phyloP scores from a whole-genome alignment of 2,329 filamentous ascomycete species.

The Hysterium pulicare region DNA sequence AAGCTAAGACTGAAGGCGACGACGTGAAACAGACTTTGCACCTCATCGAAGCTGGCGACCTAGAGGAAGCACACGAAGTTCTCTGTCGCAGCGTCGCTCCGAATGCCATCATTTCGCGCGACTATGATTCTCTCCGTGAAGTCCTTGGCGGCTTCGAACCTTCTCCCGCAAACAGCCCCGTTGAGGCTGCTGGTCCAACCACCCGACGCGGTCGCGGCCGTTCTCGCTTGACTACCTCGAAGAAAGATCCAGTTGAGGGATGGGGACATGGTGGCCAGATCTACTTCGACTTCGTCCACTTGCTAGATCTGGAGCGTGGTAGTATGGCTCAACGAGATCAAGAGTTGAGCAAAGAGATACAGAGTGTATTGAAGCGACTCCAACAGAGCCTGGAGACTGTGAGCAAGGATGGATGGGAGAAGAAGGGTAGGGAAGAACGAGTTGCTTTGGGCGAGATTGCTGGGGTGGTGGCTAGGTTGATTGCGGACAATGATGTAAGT shows the following conservation, averaged over 20 bases:
- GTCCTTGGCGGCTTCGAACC: constrained; percentile 67
- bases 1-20: constrained; percentile 69
- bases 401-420: constrained; percentile 38
- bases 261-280: constrained; percentile 81
- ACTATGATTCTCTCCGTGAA: constrained; percentile 66
- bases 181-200: constrained; percentile 11
- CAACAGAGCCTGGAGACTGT: constrained; percentile 34
- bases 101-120: constrained; percentile 73
- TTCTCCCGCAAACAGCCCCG: constrained; percentile 41
- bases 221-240: neutral
- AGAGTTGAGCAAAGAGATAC: constrained; percentile 28
- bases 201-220: constrained; percentile 3
- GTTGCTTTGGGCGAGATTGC: constrained; percentile 83
- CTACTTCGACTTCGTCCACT: constrained; percentile 62
- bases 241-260: constrained; percentile 52
- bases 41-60: constrained; percentile 73
- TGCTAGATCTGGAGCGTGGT: constrained; percentile 41
- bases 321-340: constrained; percentile 27
- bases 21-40: constrained; percentile 60
- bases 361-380: constrained; percentile 30
- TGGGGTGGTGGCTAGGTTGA: constrained; percentile 64
- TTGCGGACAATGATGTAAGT: constrained; percentile 45
- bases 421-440: constrained; percentile 50
- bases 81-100: constrained; percentile 80
- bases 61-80: constrained; percentile 78